Percentiles rank a stretch among this genome's conserved stretches.
phyloP scores from a whole-genome alignment of 208 protist species.

The Trypanosoma avium region DNA sequence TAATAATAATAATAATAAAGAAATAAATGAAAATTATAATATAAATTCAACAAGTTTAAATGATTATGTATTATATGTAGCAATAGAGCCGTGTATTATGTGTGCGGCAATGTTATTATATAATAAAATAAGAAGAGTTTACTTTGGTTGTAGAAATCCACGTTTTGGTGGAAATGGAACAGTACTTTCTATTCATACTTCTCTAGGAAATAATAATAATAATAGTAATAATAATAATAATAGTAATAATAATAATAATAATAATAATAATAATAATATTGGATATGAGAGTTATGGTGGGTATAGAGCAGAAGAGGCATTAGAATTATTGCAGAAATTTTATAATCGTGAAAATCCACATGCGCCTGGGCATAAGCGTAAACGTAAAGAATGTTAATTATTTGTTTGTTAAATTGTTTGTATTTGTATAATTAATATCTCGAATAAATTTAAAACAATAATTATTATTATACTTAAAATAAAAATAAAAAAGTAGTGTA shows the following conservation, averaged over 20 bases:
- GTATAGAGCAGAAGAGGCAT: constrained; percentile 50
- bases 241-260: not conserved
- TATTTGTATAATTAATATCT: not conserved
- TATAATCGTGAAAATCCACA: constrained; percentile 80
- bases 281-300: constrained; percentile 74
- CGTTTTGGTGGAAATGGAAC: constrained; percentile 96
- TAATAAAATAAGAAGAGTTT: constrained; percentile 69
- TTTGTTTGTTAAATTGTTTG: not conserved
- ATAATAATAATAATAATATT: not conserved
- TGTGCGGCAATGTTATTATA: constrained; percentile 90
- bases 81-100: constrained; percentile 96
- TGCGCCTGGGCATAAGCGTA: constrained; percentile 71
- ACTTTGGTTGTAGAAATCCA: constrained; percentile 93
- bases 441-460: too few species aligned
- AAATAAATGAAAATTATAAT: too few species aligned
- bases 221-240: not conserved
- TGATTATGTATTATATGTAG: constrained; percentile 92
- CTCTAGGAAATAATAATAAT: not conserved
- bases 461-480: too few species aligned
- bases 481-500: too few species aligned
- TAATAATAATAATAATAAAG: too few species aligned
- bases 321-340: constrained; percentile 77
- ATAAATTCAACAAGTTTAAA: constrained; percentile 40
- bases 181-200: constrained; percentile 66
- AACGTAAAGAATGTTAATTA: constrained; percentile 34